Evolutionary conservation across 1,284 basidiomycete species (phyloP).

Genomic region (Acaromyces ingoldii): DNA sequence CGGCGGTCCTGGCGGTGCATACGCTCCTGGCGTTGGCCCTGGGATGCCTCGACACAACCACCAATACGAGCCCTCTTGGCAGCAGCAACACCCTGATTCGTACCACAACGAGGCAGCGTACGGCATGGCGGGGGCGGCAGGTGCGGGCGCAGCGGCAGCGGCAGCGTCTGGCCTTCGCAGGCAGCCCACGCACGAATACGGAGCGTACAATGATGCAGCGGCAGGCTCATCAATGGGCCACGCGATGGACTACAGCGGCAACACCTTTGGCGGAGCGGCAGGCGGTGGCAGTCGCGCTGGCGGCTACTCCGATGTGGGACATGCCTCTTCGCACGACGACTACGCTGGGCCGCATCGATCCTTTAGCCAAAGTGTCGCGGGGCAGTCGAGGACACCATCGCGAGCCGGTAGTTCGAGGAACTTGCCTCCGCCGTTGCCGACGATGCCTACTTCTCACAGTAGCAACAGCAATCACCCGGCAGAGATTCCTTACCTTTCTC

Average conservation of each 20-base stretch:
- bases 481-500: constrained; percentile 10
- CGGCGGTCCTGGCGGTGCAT: constrained; percentile 17
- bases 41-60: no score
- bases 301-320: no score
- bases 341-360: no score
- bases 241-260: no score
- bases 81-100: no score
- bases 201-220: no score
- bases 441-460: constrained; percentile 3
- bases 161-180: not conserved
- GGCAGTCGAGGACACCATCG: not conserved
- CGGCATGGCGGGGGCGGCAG: not conserved
- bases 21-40: constrained; percentile 3
- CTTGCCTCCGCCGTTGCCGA: not conserved
- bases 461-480: constrained; percentile 13
- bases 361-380: not conserved
- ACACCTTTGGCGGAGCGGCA: no score
- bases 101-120: not conserved
- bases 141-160: not conserved
- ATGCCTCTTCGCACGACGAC: no score
- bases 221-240: no score
- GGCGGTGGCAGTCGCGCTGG: no score
- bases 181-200: no score
- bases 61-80: no score
- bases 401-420: constrained; percentile 8